Evolutionary conservation across 768 basidiomycete genomes (phyloP), one percentile per base, ranked within the genome.

Genomic region (Fibroporia radiculosa): DNA sequence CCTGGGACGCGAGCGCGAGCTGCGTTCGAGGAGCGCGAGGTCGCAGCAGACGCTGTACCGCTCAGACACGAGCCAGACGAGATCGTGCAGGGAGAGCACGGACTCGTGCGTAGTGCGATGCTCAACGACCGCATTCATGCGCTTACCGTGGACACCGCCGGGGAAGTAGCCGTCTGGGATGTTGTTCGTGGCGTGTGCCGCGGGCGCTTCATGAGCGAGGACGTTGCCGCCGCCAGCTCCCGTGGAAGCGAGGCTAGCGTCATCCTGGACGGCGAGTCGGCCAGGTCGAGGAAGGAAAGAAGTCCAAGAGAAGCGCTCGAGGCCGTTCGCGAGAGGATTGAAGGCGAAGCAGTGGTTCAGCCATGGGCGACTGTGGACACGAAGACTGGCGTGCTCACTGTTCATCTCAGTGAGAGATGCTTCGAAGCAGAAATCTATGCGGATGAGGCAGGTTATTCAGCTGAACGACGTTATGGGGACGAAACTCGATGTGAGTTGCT

Each of bases 341-440:
- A 99, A 57, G 93, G 95, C 23, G 92, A 98, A 60, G 90, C 87
- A 0, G 82, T 88, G 23, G 80, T 89, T 7, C 69, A 80, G 20
- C 67, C 81, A 11, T 99, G 95, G 95, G 84, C 87, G 29, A 75
- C 74, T 13, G 83, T 88, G 22, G 95, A 97, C 62, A 95, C 93
- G 4, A 85, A 88, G 62, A 82, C 84, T 6, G 95, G 95, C 6
- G 77, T 90, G 19, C 69, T 99, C 48, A 83, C 86, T 2, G 78
- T 98, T 3, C 90, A 96, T 63, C 54, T 99, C 35, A 86, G 77
- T 36, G 92, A 96, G 53, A 73, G 78, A 37, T 90, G 83, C 47
- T 98, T 97, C 60, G 93, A 98, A 44, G 87, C 89, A 5, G 96
- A 99, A 65, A 80, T 95, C 2, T 97, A 93, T 59, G 86, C 88